Conservation (phyloP, 345 rosid genomes). For the Acer negundo region DNA sequence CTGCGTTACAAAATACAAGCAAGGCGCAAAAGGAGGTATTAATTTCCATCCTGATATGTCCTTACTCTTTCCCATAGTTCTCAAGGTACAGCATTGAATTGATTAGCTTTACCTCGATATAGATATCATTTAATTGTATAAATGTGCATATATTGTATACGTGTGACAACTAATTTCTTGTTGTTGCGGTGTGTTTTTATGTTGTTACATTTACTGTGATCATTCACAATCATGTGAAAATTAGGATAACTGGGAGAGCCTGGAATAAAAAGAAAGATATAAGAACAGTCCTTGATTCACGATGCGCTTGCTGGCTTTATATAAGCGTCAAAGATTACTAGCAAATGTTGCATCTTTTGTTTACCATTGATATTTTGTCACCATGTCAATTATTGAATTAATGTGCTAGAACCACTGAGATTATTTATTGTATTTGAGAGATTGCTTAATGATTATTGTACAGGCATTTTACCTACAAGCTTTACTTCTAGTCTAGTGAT, state of each 20-base stretch:
- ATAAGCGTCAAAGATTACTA: background rate
- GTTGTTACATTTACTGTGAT: too few relatives aligned
- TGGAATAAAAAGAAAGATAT: background rate
- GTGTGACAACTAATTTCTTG: background rate
- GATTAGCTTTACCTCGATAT: background rate
- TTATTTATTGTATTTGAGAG: background rate
- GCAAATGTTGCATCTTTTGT: background rate
- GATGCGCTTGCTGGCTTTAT: background rate
- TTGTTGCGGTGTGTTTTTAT: background rate
- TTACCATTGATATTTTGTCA: background rate
- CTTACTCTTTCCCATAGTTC: background rate
- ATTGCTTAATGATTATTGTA: background rate
- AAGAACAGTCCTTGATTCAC: background rate
- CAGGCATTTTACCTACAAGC: background rate
- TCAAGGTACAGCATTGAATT: background rate
- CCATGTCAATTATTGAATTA: background rate
- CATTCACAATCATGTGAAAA: background rate
- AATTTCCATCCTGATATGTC: conserved; percentile 5
- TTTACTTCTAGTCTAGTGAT: background rate
- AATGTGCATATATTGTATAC: background rate
- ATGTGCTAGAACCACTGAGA: background rate
- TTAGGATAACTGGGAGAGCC: background rate
- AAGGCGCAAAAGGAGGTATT: conserved; percentile 59
- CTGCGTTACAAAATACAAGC: conserved; percentile 63
- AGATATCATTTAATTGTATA: background rate